Conservation (phyloP, 176 grass and related monocot species). For the Aegilops speltoides region DNA sequence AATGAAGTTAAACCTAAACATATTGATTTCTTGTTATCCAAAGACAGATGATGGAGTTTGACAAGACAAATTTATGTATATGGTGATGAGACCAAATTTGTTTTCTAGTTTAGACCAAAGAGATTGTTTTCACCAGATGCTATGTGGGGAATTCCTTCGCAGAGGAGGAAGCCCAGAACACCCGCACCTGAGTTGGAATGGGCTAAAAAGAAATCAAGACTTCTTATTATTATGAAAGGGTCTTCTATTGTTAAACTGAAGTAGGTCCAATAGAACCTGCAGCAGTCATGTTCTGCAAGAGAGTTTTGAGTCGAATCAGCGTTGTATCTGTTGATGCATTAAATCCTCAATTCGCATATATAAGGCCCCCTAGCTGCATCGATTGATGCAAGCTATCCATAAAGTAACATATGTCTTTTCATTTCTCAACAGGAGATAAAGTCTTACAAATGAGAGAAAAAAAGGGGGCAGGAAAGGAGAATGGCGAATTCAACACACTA, state of each 20-base stretch:
- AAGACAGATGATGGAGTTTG: not conserved
- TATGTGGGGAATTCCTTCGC: not conserved
- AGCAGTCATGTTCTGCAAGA: not conserved
- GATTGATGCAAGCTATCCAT: not conserved
- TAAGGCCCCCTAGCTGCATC: not conserved
- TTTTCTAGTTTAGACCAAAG: not conserved
- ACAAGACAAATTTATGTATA: not conserved
- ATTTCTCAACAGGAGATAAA: not conserved
- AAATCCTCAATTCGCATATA: not conserved
- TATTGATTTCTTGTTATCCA: not conserved
- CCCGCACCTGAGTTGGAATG: not conserved
- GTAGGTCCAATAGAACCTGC: not conserved
- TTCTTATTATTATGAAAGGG: not conserved
- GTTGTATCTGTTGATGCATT: not conserved
- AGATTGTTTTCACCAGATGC: not conserved
- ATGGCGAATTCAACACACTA: not conserved
- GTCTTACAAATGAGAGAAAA: not conserved
- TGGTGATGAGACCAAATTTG: not conserved
- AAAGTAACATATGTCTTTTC: not conserved
- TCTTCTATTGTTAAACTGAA: not conserved
- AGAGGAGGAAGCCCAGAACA: not conserved
- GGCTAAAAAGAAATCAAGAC: too few relatives aligned
- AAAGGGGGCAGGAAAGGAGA: not conserved
- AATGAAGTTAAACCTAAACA: not conserved
- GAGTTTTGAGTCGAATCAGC: not conserved